Conservation (phyloP, 805 yeast genomes). For the Candida krabiensis region DNA sequence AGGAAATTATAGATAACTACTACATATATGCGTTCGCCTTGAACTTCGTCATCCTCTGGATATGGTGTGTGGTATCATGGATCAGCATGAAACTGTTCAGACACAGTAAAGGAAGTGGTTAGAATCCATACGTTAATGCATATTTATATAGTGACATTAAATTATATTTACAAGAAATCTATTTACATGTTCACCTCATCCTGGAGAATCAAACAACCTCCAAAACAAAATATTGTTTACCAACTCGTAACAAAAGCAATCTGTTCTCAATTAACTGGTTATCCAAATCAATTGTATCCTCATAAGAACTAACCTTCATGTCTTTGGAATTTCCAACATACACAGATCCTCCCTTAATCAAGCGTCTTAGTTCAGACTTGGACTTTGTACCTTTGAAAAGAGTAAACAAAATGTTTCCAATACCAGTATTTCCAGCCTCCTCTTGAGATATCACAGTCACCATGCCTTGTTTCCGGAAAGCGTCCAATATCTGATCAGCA, state of each 20-base stretch:
- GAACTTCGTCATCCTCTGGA: slow-evolving; percentile 44
- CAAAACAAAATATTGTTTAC: slow-evolving; percentile 69
- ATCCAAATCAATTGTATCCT: slow-evolving; percentile 44
- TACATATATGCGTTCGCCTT: slow-evolving; percentile 32
- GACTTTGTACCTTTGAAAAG: slow-evolving; percentile 49
- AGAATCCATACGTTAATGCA: too few species aligned
- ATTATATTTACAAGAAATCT: slow-evolving; percentile 10
- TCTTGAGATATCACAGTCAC: slow-evolving; percentile 37
- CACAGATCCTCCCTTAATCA: slow-evolving; percentile 69
- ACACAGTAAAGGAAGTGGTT: slow-evolving; percentile 69
- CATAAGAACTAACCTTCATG: slow-evolving; percentile 47
- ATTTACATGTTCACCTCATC: neutral
- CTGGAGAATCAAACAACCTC: slow-evolving; percentile 29
- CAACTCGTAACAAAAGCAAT: slow-evolving; percentile 67
- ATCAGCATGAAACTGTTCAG: slow-evolving; percentile 76
- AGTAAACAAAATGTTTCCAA: slow-evolving; percentile 53
- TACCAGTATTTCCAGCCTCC: slow-evolving; percentile 35
- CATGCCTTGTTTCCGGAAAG: slow-evolving; percentile 61
- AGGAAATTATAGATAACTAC: slow-evolving; percentile 26
- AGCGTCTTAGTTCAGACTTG: slow-evolving; percentile 38
- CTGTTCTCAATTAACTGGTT: slow-evolving; percentile 57
- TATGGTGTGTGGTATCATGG: slow-evolving; percentile 79
- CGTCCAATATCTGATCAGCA: slow-evolving; percentile 49
- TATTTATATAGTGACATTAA: too few species aligned
- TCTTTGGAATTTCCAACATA: slow-evolving; percentile 61